Evolutionary conservation across 176 grass and related monocot genomes (phyloP).

Genomic region (Saccharum officinarum): DNA sequence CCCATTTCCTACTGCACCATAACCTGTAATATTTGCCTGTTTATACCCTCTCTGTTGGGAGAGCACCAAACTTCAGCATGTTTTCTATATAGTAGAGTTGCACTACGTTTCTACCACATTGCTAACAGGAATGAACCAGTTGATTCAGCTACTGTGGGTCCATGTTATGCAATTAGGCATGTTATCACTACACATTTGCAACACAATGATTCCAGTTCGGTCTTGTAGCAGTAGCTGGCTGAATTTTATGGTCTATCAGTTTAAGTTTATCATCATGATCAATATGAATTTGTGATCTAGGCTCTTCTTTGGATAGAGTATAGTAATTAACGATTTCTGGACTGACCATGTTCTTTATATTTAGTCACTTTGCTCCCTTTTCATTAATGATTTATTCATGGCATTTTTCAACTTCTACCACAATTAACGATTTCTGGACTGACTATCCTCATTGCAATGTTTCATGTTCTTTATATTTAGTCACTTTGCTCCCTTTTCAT

Average conservation of each 20-base stretch:
- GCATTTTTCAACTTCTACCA: neutral
- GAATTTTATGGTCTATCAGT: neutral
- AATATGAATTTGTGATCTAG: neutral
- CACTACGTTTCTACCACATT: neutral
- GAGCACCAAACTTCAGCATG: neutral
- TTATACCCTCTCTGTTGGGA: neutral
- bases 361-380: neutral
- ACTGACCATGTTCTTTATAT: neutral
- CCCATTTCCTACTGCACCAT: neutral
- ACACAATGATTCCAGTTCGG: neutral
- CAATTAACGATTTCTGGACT: neutral
- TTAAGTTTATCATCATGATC: neutral
- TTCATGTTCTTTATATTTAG: constrained; percentile 1
- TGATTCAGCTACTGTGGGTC: neutral
- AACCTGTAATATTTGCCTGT: neutral
- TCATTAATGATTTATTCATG: constrained; percentile 5
- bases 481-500: neutral
- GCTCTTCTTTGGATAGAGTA: neutral
- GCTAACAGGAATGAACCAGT: constrained; percentile 11
- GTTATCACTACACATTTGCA: constrained; percentile 1
- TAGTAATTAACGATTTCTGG: neutral
- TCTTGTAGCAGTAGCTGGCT: neutral
- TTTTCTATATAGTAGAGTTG: neutral
- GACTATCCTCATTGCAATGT: neutral
- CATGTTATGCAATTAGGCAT: neutral